These are phyloP conservation scores for Emmonsiellopsis sp. DNA, from an alignment of 2,329 filamentous ascomycete species.

Conservation along the genomic window DNA sequence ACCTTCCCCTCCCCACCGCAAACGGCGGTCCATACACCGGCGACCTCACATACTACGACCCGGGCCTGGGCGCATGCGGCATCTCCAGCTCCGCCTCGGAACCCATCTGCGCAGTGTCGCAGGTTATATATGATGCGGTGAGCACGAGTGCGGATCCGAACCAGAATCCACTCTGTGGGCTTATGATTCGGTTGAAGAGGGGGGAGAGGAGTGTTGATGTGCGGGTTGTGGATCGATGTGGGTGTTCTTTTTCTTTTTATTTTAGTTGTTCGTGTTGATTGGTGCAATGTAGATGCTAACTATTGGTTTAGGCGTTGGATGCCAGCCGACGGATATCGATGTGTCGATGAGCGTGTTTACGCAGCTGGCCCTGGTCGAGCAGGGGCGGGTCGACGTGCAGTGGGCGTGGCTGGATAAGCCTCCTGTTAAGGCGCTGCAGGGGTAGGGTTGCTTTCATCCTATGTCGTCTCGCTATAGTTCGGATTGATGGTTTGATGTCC, in stretches of 20 bases:
- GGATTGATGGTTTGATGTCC: neutral
- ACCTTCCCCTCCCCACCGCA: conserved; percentile 44
- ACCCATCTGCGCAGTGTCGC: conserved; percentile 57
- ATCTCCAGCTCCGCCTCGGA: conserved; percentile 46
- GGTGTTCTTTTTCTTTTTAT: conserved; percentile 5
- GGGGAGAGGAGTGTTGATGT: conserved; percentile 50
- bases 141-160: conserved; percentile 49
- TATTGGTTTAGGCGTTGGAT: conserved; percentile 33
- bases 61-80: conserved; percentile 63
- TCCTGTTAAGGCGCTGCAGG: conserved; percentile 16
- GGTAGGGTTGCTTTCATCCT: neutral
- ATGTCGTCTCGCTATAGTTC: neutral
- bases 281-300: conserved; percentile 7
- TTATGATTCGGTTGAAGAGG: conserved; percentile 53
- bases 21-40: conserved; percentile 47
- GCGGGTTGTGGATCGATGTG: conserved; percentile 60
- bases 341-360: conserved; percentile 41
- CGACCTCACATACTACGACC: conserved; percentile 61
- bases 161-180: conserved; percentile 58
- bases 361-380: conserved; percentile 36
- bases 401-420: conserved; percentile 43
- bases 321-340: conserved; percentile 41
- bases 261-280: neutral
- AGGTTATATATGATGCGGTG: conserved; percentile 56
- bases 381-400: conserved; percentile 40